Conservation (phyloP, 2,329 filamentous ascomycete genomes). For the Arachnomyces sp. region DNA sequence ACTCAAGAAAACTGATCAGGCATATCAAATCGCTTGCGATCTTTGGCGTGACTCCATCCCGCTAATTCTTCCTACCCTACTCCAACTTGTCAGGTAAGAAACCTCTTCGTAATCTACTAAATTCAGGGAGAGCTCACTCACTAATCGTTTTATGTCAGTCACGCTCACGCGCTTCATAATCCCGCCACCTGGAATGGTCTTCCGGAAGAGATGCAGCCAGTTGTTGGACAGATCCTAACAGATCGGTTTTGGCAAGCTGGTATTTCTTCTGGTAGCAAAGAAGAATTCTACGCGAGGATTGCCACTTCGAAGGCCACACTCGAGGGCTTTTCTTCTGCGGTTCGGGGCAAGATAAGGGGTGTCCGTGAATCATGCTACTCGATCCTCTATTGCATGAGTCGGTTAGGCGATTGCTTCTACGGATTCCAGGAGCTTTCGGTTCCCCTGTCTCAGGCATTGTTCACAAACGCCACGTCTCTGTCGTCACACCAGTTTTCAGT, state of each 20-base stretch:
- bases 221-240: slow-evolving; percentile 76
- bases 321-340: slow-evolving; percentile 88
- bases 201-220: slow-evolving; percentile 64
- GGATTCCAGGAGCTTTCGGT: slow-evolving; percentile 76
- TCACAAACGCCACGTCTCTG: slow-evolving; percentile 71
- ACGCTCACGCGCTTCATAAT: slow-evolving; percentile 88
- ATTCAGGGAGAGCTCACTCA: slow-evolving; percentile 9
- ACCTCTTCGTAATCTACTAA: not conserved
- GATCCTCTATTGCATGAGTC: slow-evolving; percentile 87
- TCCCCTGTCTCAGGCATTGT: slow-evolving; percentile 75
- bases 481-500: slow-evolving; percentile 92
- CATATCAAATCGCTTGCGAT: slow-evolving; percentile 66
- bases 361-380: slow-evolving; percentile 92
- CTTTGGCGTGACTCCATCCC: slow-evolving; percentile 85
- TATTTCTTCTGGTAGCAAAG: slow-evolving; percentile 89
- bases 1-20: slow-evolving; percentile 62
- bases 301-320: slow-evolving; percentile 80
- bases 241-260: slow-evolving; percentile 98
- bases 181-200: slow-evolving; percentile 73
- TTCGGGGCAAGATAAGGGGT: slow-evolving; percentile 79
- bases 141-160: slow-evolving; percentile 46
- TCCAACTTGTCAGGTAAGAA: slow-evolving; percentile 69
- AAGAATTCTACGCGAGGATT: slow-evolving; percentile 91
- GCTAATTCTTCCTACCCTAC: slow-evolving; percentile 72
- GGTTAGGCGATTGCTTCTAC: slow-evolving; percentile 81